A percentile compares a stretch with the other conserved stretches of the same genome.
These are phyloP conservation scores for Endoconidiophora laricicola DNA, from an alignment of 2,329 filamentous ascomycete species.

Conservation along the genomic window DNA sequence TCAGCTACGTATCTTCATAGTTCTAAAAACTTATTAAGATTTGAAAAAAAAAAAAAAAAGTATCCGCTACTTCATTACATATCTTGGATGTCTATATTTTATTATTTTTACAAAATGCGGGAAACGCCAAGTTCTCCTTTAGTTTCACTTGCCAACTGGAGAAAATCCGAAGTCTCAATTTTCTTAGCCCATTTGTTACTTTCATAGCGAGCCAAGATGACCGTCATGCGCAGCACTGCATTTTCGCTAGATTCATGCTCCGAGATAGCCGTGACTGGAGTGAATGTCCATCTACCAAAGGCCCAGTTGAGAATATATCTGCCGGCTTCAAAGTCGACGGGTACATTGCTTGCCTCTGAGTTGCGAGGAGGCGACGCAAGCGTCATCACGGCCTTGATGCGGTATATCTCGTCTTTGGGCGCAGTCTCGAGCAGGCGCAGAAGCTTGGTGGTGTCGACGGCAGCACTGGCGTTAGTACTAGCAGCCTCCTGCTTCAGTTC, in stretches of 20 bases:
- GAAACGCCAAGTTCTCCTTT: slow-evolving; percentile 35
- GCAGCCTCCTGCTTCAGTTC: slow-evolving; percentile 34
- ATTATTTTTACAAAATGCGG: slow-evolving; percentile 26
- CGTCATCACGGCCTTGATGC: slow-evolving; percentile 62
- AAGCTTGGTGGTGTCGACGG: slow-evolving; percentile 44
- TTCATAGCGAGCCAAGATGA: slow-evolving; percentile 59
- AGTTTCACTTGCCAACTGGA: slow-evolving; percentile 31
- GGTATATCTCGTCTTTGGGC: slow-evolving; percentile 86
- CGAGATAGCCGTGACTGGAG: slow-evolving; percentile 29
- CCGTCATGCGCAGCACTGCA: slow-evolving; percentile 49
- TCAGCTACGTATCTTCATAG: no score
- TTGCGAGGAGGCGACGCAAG: slow-evolving; percentile 29
- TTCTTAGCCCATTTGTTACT: slow-evolving; percentile 63
- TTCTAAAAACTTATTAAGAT: no score
- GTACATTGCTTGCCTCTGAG: slow-evolving; percentile 32
- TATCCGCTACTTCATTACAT: neutral
- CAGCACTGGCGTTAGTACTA: slow-evolving; percentile 16
- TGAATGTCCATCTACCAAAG: slow-evolving; percentile 89
- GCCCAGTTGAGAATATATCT: slow-evolving; percentile 96
- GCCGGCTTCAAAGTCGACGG: slow-evolving; percentile 18
- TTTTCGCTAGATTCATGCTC: slow-evolving; percentile 42
- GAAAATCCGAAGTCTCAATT: slow-evolving; percentile 39
- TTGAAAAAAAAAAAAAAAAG: no score
- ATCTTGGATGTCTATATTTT: neutral
- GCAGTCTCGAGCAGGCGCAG: slow-evolving; percentile 51